A percentile compares a stretch with the other conserved stretches of the same genome.
Evolutionary conservation across 768 basidiomycete genomes (phyloP).

Genomic region (Suillus subalutaceus): DNA sequence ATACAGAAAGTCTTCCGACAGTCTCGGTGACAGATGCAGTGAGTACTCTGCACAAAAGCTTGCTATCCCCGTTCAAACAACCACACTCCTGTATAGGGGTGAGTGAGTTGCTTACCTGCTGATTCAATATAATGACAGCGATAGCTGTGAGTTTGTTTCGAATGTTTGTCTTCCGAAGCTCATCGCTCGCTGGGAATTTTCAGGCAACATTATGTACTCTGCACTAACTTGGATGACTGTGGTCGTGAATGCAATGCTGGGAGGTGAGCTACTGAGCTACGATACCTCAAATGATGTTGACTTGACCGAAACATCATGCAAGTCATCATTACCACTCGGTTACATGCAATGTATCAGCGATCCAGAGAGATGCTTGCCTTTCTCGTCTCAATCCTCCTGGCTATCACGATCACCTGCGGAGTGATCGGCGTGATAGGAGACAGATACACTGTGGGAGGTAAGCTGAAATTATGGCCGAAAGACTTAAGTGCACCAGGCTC

Average conservation of each 20-base stretch:
- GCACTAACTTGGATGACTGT: neutral
- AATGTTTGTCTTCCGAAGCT: neutral
- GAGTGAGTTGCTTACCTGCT: neutral
- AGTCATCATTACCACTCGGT: neutral
- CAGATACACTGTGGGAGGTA: neutral
- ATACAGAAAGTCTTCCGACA: neutral
- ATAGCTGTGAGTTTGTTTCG: neutral
- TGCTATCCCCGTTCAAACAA: neutral
- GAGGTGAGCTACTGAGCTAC: neutral
- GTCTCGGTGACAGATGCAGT: neutral
- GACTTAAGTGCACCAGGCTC: neutral
- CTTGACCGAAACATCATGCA: neutral
- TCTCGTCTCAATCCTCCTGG: neutral
- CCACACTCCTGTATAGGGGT: neutral
- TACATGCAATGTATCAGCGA: constrained; percentile 4
- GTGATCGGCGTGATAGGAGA: neutral
- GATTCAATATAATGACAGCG: neutral
- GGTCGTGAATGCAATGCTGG: neutral
- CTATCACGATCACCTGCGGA: neutral
- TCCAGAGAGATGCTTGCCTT: constrained; percentile 2
- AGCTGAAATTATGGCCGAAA: neutral
- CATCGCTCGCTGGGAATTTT: neutral
- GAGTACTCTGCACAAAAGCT: neutral
- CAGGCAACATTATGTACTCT: neutral
- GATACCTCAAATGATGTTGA: neutral